Evolutionary conservation across 345 rosid species (phyloP).

Genomic region (Eucalyptus dawsonii): DNA sequence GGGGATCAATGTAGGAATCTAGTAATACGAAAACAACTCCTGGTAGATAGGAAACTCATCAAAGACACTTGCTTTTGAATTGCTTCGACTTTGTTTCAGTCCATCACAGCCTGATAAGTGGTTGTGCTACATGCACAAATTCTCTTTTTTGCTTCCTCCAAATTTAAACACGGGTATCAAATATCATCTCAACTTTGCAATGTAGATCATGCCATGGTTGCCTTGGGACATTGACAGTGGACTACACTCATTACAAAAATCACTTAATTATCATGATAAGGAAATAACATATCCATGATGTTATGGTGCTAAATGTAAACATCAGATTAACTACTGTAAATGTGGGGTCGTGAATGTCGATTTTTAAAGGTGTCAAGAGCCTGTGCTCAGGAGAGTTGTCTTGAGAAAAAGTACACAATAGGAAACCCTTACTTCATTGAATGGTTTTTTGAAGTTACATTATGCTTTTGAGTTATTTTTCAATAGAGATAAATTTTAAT

Average conservation of each 20-base stretch:
- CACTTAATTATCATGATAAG: background rate
- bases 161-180: slow-evolving; percentile 7
- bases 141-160: slow-evolving; percentile 57
- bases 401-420: slow-evolving; percentile 11
- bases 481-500: too few species aligned
- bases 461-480: too few species aligned
- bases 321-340: slow-evolving; percentile 16
- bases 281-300: background rate
- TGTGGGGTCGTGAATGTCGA: slow-evolving; percentile 49
- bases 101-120: too few species aligned
- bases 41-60: too few species aligned
- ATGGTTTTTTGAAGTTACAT: too few species aligned
- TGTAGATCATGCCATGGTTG: slow-evolving; percentile 73
- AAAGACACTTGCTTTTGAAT: too few species aligned
- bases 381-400: slow-evolving; percentile 55
- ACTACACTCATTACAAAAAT: slow-evolving; percentile 4
- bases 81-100: too few species aligned
- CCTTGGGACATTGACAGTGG: slow-evolving; percentile 28
- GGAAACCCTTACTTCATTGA: too few species aligned
- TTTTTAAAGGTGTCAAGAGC: slow-evolving; percentile 35
- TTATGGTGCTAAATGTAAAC: background rate
- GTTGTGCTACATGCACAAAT: slow-evolving; percentile 29
- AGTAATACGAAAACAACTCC: too few species aligned
- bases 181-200: slow-evolving; percentile 30
- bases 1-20: too few species aligned